Evolutionary conservation across 2,329 filamentous ascomycete genomes (phyloP), one percentile per base, ranked within the genome.

Genomic region (Tolypocladium guangdongense): DNA sequence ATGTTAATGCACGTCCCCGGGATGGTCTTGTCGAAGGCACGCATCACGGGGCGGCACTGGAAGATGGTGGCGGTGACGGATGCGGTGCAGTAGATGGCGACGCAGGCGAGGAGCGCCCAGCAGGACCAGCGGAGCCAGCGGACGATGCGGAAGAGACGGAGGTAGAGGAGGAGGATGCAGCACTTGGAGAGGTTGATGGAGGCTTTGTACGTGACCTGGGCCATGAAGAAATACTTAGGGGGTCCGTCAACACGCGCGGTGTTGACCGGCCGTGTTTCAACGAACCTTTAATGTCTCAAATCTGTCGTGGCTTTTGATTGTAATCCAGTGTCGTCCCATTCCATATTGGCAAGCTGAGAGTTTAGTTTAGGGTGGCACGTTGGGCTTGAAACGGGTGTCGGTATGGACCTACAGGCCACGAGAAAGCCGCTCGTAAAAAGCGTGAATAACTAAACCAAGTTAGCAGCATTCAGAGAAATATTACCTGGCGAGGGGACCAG

Each of bases 1-100:
- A 71, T 65, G 54, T 72, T 66, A 57, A 78, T 71, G 62, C 74
- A 78, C 2, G 60, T 65, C 1, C 74, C 75, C 0, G 64, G 60
- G 27, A 70, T 58, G 3, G 58, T 59, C 54, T 69, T 71, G 56
- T 76, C 64, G 68, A 72, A 78, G 2, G 71, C 68, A 20, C 67
- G 66, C 1, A 59, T 53, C 30, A 79, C 63, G 55, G 60, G 63
- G 35, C 52, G 52, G 58, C 64, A 63, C 56, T 67, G 59, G 58
- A 61, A 64, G 33, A 67, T 58, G 8, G 58, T 62, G 52, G 56
- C 59, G 46, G 58, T 51, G n/a, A 63, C 59, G 16, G 66, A 68
- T 20, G 62, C 62, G 41, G 64, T 39, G 50, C 59, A 58, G 41
- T 64, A 62, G n/a, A 62, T 36, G 36, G 58, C 56, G 30, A 68